A percentile compares a stretch with the other conserved stretches of the same genome.
Evolutionary conservation across 805 yeast species (phyloP).

Genomic region (Helenozyma baotianmanensis): DNA sequence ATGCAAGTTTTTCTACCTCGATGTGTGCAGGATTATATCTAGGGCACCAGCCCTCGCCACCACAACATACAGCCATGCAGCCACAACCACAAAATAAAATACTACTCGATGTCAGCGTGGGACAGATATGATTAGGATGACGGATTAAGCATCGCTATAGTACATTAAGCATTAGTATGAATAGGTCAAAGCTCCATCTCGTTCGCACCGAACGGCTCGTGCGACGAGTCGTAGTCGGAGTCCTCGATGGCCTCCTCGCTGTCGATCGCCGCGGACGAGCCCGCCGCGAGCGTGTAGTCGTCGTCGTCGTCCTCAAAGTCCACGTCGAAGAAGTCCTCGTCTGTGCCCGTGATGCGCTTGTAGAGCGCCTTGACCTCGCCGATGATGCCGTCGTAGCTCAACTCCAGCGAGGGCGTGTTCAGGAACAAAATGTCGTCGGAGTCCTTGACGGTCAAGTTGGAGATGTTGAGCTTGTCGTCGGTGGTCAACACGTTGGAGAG

Average conservation of each 20-base stretch:
- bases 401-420: slow-evolving; percentile 75
- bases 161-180: too few relatives aligned
- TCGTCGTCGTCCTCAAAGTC: slow-evolving; percentile 95
- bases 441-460: slow-evolving; percentile 14
- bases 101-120: too few relatives aligned
- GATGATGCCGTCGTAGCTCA: slow-evolving; percentile 87
- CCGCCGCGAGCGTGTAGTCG: slow-evolving; percentile 16
- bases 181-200: slow-evolving; percentile 36
- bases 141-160: too few relatives aligned
- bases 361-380: slow-evolving; percentile 76
- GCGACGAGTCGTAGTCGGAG: slow-evolving; percentile 21
- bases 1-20: not conserved
- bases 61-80: not conserved
- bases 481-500: slow-evolving; percentile 35
- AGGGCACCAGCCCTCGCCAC: slow-evolving; percentile 10
- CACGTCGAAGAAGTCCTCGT: slow-evolving; percentile 92
- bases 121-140: too few relatives aligned
- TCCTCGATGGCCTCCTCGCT: slow-evolving; percentile 19
- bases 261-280: slow-evolving; percentile 8
- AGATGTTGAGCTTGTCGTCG: slow-evolving; percentile 20
- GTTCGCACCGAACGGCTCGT: slow-evolving; percentile 40
- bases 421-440: slow-evolving; percentile 31
- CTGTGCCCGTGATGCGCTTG: slow-evolving; percentile 80
- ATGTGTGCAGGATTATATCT: too few relatives aligned
- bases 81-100: too few relatives aligned